A percentile compares a stretch with the other conserved stretches of the same genome.
Evolutionary conservation across 371 early-diverging fungal species (phyloP).

Genomic region (Quaeritorhiza haematococci): DNA sequence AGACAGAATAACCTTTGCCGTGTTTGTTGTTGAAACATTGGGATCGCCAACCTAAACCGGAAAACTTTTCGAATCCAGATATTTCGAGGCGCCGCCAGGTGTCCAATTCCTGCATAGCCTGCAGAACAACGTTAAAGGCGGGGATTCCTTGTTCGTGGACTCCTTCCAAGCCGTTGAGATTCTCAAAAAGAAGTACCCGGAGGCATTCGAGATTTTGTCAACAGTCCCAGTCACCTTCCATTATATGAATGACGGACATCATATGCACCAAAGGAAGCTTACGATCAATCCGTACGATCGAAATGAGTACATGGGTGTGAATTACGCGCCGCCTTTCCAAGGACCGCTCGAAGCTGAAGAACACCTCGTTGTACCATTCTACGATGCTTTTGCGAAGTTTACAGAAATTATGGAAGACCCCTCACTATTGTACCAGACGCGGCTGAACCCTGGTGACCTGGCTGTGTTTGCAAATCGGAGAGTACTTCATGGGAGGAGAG

Average conservation of each 20-base stretch:
- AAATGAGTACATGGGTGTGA: conserved; percentile 47
- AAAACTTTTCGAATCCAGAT: conserved; percentile 28
- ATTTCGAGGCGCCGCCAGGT: conserved; percentile 82
- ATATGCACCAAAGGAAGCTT: conserved; percentile 40
- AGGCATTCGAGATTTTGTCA: conserved; percentile 55
- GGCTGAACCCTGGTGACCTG: conserved; percentile 68
- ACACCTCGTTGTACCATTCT: conserved; percentile 50
- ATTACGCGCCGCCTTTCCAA: conserved; percentile 88
- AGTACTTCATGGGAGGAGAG: conserved; percentile 75
- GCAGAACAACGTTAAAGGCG: conserved; percentile 71
- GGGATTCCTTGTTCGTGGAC: conserved; percentile 76
- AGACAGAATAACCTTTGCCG: no score
- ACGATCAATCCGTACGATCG: conserved; percentile 12
- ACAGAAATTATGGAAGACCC: conserved; percentile 54
- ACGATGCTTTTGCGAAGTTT: conserved; percentile 66
- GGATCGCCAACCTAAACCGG: neutral
- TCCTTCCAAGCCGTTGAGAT: conserved; percentile 63
- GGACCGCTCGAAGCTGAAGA: conserved; percentile 64
- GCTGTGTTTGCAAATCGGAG: conserved; percentile 81
- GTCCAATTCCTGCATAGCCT: conserved; percentile 79
- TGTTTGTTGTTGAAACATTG: neutral
- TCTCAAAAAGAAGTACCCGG: conserved; percentile 51
- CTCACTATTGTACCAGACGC: conserved; percentile 53
- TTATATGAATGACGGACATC: conserved; percentile 72
- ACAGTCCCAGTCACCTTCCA: conserved; percentile 72